Evolutionary conservation across 2,329 filamentous ascomycete genomes (phyloP), one percentile per base, ranked within the genome.

Genomic region (Dactylellina drechsleri): DNA sequence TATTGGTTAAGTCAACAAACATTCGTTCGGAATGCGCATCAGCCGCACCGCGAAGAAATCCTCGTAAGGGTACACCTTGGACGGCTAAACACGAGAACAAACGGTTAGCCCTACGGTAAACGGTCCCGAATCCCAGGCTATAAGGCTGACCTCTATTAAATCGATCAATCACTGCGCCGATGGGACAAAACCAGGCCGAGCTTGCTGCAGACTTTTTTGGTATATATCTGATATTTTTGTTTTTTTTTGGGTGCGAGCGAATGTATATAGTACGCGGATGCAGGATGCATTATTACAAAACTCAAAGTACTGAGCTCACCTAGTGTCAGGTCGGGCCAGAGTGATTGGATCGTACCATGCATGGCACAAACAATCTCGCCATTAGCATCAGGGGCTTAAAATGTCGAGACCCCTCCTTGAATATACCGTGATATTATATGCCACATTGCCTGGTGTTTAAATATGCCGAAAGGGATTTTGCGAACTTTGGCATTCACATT

Each of bases 401-500:
- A 18, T 20, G 20, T 20, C 49, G n/a, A 20, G n/a, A 13, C 49
- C 49, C 49, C 20, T 23, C 18, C 49, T n/a, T 52, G 12, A 18
- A 5, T 20, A 52, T 13, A 52, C 31, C 31, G 31, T 36, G 31
- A 36, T 36, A 36, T 36, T 52, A 26, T 52, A 52, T 23, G 16
- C 43, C 43, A 47, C 43, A 52, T 18, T 1, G 12, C n/a, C 4
- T 13, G 31, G 31, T n/a, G 49, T 20, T 4, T 10, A 26, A n/a
- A 52, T 15, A 47, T 18, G 4, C 16, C 16, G 18, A 52, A 36
- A 10, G 31, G 31, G 31, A 36, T 36, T 20, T 52, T 18, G 5
- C 18, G 12, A 56, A 20, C 3, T 40, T 58, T 58, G 54, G 54
- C 18, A 58, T 58, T 45, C 54, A 45, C 54, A 58, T 58, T 58